phyloP scores from a whole-genome alignment of 1,284 basidiomycete genomes.

The Rhodofomes roseus region DNA sequence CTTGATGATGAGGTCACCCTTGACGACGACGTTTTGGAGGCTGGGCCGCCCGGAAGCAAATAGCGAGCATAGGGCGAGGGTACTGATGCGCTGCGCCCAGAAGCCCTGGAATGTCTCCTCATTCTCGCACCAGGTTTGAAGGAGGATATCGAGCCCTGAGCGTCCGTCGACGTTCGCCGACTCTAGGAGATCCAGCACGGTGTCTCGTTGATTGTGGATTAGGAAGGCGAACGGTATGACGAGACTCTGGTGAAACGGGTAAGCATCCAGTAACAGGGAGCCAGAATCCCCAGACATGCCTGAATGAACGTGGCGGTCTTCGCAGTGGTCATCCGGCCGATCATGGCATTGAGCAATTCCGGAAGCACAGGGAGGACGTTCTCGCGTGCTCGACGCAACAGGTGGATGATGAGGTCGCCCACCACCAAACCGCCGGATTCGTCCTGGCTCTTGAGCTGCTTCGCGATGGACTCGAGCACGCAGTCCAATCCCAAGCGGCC shows the following conservation, averaged over 20 bases:
- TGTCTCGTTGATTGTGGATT: conserved; percentile 74
- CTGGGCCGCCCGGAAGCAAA: conserved; percentile 65
- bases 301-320: conserved; percentile 88
- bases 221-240: conserved; percentile 93
- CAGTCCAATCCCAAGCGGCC: conserved; percentile 75
- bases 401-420: conserved; percentile 91
- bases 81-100: conserved; percentile 86
- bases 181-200: conserved; percentile 74
- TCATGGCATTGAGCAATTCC: conserved; percentile 82
- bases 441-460: conserved; percentile 72
- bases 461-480: conserved; percentile 72
- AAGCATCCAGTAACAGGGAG: not conserved
- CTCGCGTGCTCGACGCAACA: conserved; percentile 79
- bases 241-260: conserved; percentile 53
- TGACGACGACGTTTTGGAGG: conserved; percentile 66
- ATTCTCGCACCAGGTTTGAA: conserved; percentile 92
- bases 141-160: conserved; percentile 74
- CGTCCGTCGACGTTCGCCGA: conserved; percentile 53
- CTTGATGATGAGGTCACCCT: conserved; percentile 89
- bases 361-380: conserved; percentile 81
- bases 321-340: conserved; percentile 75
- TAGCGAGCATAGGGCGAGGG: conserved; percentile 78
- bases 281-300: conserved; percentile 35
- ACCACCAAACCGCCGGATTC: conserved; percentile 89
- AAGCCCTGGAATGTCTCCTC: conserved; percentile 92